Base-by-base conservation (phyloP, 352 stramenopile genomes). In the Globisporangium okanoganense region DNA sequence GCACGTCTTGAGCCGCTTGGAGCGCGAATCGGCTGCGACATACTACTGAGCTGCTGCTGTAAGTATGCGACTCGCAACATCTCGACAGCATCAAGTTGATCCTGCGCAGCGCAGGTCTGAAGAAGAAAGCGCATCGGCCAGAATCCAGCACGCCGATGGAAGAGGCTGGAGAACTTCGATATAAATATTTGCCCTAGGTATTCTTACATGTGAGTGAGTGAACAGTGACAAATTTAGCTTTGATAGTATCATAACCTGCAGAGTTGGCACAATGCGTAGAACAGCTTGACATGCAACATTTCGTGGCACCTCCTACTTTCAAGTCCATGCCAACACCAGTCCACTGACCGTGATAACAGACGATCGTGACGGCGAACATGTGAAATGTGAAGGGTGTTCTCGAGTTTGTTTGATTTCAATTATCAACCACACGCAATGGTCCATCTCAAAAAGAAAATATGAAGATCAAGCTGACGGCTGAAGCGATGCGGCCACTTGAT, bases 1-100 rank as follows among this genome's bases (percentile, higher is more conserved):
- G 66, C 92, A 98, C 68, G 94, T 98, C 47, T 72, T 98, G 38
- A 93, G 80, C 56, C 80, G 82, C n/a, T 69, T 95, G 31, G 83
- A 95, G 66, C 75, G 69, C 18, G 70, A 81, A 8, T 25, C 49
- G 20, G 16, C 63, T 44, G 48, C 24, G 57, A 60, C 35, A 29
- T 67, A 58, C 61, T 72, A 66, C 51, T 74, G 50, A 74, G 29
- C 5, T 38, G 52, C 22, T 52, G 35, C 35, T 58, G 52, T 43
- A 24, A 43, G 49, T 29, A 43, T 29, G 10, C 49, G 36, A 43
- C 49, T 41, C 29, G 49, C 49, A 56, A 9, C 29, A 43, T 20
- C 29, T 29, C 38, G 16, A 24, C 29, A 54, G 31, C 49, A n/a
- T 43, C 49, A n/a, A 43, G 49, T 20, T 43, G 49, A 29, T 16